These are phyloP conservation scores for Bremia lactucae DNA, from an alignment of 352 stramenopile species.

Conservation along the genomic window DNA sequence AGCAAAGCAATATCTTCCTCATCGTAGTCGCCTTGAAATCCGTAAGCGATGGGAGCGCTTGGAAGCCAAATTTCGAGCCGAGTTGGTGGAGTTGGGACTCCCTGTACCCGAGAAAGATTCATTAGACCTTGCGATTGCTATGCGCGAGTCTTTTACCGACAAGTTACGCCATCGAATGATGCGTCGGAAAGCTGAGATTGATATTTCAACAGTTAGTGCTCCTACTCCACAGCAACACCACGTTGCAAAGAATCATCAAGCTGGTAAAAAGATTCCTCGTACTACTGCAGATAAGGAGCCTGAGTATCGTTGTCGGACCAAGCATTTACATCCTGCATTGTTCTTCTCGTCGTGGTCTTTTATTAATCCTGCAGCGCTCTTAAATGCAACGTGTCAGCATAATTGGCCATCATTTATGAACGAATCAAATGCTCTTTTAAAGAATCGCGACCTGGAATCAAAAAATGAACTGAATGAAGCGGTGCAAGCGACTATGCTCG, in stretches of 20 bases:
- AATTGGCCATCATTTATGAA: constrained; percentile 76
- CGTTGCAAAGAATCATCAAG: constrained; percentile 1
- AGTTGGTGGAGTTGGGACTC: constrained; percentile 18
- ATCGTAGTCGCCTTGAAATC: constrained; percentile 56
- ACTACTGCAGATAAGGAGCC: constrained; percentile 9
- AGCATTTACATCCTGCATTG: constrained; percentile 67
- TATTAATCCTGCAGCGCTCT: constrained; percentile 44
- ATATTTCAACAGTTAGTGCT: constrained; percentile 17
- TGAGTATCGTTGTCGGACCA: constrained; percentile 26
- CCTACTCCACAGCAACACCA: constrained; percentile 19
- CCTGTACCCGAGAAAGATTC: constrained; percentile 25
- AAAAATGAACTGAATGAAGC: too few relatives aligned
- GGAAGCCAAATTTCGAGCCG: constrained; percentile 19
- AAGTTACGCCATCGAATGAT: constrained; percentile 30
- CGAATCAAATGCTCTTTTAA: too few relatives aligned
- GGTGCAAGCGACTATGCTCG: too few relatives aligned
- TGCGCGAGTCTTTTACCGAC: constrained; percentile 46
- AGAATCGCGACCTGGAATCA: too few relatives aligned
- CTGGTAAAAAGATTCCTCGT: too few relatives aligned
- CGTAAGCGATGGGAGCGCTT: constrained; percentile 55
- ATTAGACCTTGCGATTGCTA: constrained; percentile 35
- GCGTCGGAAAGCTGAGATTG: constrained; percentile 11
- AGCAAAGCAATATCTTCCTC: constrained; percentile 42
- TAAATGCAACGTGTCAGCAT: constrained; percentile 67
- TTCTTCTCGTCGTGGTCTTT: constrained; percentile 83